Evolutionary conservation across 768 basidiomycete species (phyloP).

Genomic region (Mycena olivaceomarginata): DNA sequence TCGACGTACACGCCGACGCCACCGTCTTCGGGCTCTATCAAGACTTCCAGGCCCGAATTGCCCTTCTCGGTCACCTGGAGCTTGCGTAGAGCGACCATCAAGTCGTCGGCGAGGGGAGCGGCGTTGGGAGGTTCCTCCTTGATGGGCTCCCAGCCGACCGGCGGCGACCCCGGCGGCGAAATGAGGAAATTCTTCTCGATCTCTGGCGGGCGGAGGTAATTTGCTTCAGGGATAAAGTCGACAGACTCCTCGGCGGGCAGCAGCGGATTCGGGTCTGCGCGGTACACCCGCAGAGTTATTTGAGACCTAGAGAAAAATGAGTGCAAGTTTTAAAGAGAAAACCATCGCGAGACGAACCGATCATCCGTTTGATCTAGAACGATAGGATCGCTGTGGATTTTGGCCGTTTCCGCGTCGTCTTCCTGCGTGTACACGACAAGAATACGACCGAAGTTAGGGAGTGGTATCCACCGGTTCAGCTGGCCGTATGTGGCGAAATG

Average conservation of each 20-base stretch:
- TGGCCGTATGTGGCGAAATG: constrained; percentile 88
- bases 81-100: constrained; percentile 39
- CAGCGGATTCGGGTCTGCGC: constrained; percentile 85
- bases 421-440: constrained; percentile 86
- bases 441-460: constrained; percentile 88
- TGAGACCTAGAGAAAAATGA: constrained; percentile 59
- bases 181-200: constrained; percentile 97
- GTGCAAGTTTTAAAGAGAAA: not conserved
- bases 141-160: constrained; percentile 96
- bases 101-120: constrained; percentile 38
- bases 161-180: constrained; percentile 98
- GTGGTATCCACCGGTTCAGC: constrained; percentile 94
- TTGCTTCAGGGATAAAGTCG: constrained; percentile 59
- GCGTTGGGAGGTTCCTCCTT: constrained; percentile 40
- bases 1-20: constrained; percentile 90
- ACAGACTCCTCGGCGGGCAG: constrained; percentile 48
- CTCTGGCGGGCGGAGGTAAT: constrained; percentile 85
- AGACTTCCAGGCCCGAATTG: constrained; percentile 67
- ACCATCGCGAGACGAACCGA: constrained; percentile 64
- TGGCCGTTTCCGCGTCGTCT: constrained; percentile 82
- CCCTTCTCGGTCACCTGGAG: constrained; percentile 73
- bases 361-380: constrained; percentile 70
- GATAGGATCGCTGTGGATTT: constrained; percentile 79
- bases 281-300: constrained; percentile 79
- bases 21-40: constrained; percentile 82